phyloP scores from a whole-genome alignment of 306 rosid genomes.

The Calophaca sinica region DNA sequence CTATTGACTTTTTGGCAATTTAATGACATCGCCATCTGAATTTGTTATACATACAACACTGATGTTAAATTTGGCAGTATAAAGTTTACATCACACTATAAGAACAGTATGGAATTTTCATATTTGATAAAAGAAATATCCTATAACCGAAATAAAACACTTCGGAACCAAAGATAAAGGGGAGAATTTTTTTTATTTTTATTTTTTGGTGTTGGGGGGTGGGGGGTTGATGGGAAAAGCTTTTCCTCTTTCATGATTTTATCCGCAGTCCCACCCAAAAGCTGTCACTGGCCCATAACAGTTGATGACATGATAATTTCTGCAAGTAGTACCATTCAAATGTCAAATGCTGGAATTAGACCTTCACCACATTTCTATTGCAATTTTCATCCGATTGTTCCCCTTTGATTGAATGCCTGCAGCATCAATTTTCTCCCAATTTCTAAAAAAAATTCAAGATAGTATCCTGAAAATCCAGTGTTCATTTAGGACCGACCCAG shows the following conservation, averaged over 20 bases:
- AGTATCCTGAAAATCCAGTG: slow-evolving; percentile 28
- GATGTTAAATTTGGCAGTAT: slow-evolving; percentile 2
- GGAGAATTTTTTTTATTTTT: not conserved
- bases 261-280: not conserved
- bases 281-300: slow-evolving; percentile 8
- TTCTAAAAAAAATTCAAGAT: slow-evolving; percentile 17
- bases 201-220: not conserved
- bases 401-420: slow-evolving; percentile 16
- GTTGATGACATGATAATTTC: slow-evolving; percentile 18
- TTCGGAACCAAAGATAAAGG: not conserved
- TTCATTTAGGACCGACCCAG: slow-evolving; percentile 38
- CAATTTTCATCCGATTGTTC: slow-evolving; percentile 16
- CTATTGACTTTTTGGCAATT: not conserved
- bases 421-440: slow-evolving; percentile 34
- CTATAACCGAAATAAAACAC: slow-evolving; percentile 3
- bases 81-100: not conserved
- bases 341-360: slow-evolving; percentile 33
- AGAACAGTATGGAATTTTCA: slow-evolving; percentile 8
- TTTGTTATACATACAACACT: slow-evolving; percentile 14
- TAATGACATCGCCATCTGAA: not conserved
- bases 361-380: slow-evolving; percentile 16
- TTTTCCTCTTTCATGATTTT: not conserved
- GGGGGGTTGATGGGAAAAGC: not conserved
- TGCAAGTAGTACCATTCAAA: slow-evolving; percentile 6
- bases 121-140: slow-evolving; percentile 30